Evolutionary conservation across 495 filamentous ascomycete species (phyloP).

Genomic region (Bacidia rubella): DNA sequence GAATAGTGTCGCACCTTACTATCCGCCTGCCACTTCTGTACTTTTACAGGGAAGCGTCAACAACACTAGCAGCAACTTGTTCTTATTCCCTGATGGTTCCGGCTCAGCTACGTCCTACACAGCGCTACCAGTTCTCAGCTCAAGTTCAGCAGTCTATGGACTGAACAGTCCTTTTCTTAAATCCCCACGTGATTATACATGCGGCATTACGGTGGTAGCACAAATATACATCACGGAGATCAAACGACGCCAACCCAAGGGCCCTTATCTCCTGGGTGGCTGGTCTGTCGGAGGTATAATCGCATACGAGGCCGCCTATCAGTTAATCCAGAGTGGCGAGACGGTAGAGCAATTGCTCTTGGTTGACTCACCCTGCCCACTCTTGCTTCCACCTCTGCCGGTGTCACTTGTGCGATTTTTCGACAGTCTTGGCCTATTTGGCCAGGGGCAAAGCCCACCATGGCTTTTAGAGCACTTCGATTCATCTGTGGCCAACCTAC

Average conservation of each 20-base stretch:
- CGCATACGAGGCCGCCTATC: constrained; percentile 20
- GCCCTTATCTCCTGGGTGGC: constrained; percentile 56
- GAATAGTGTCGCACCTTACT: background rate
- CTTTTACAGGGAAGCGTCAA: constrained; percentile 42
- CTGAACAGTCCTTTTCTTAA: constrained; percentile 54
- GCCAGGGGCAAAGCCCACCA: constrained; percentile 18
- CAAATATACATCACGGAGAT: constrained; percentile 47
- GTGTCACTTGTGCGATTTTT: constrained; percentile 22
- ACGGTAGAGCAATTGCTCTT: constrained; percentile 24
- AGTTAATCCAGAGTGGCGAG: constrained; percentile 17
- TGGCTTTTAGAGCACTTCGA: constrained; percentile 27
- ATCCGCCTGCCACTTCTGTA: constrained; percentile 29
- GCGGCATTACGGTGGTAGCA: constrained; percentile 40
- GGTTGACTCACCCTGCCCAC: constrained; percentile 26
- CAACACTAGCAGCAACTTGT: constrained; percentile 47
- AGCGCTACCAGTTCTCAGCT: constrained; percentile 28
- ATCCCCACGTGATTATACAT: constrained; percentile 37
- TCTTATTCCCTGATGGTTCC: constrained; percentile 67
- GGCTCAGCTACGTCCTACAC: constrained; percentile 56
- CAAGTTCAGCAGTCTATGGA: constrained; percentile 38
- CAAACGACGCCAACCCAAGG: constrained; percentile 44
- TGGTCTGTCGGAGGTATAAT: constrained; percentile 37
- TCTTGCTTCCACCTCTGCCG: constrained; percentile 23
- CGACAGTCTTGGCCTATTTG: constrained; percentile 18
- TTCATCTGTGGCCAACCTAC: constrained; percentile 22